phyloP scores from a whole-genome alignment of 805 yeast species.

The Candida stauntonica region DNA sequence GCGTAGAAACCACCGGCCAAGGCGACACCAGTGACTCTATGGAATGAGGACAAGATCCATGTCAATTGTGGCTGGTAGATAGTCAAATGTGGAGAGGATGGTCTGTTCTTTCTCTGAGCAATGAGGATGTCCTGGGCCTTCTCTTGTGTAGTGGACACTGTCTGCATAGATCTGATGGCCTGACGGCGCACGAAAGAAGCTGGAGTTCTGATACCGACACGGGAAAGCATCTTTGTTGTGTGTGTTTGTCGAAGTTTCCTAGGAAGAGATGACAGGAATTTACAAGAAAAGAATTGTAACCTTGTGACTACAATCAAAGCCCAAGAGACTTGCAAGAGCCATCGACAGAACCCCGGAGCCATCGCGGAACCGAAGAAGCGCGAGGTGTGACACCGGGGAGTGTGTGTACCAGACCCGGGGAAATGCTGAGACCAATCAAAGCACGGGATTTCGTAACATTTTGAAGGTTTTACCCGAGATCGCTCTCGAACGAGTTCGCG shows the following conservation, averaged over 20 bases:
- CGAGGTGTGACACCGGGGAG: background rate
- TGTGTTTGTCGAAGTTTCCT: too few relatives aligned
- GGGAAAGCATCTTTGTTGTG: slow-evolving; percentile 5
- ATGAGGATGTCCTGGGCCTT: slow-evolving; percentile 67
- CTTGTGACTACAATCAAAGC: background rate
- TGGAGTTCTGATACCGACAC: slow-evolving; percentile 3
- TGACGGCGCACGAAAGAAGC: slow-evolving; percentile 10
- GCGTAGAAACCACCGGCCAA: slow-evolving; percentile 78
- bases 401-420: background rate
- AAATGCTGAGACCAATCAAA: slow-evolving; percentile 4
- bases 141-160: slow-evolving; percentile 50
- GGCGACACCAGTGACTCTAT: slow-evolving; percentile 84
- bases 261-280: too few relatives aligned
- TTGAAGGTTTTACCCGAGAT: background rate
- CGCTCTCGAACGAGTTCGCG: background rate
- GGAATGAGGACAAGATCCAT: slow-evolving; percentile 72
- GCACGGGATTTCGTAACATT: slow-evolving; percentile 7
- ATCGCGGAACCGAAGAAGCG: background rate
- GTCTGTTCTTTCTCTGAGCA: slow-evolving; percentile 84
- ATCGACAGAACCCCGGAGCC: background rate
- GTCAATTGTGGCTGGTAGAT: slow-evolving; percentile 93
- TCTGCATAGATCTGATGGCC: slow-evolving; percentile 23
- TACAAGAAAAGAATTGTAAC: background rate
- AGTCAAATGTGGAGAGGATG: slow-evolving; percentile 82
- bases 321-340: too few relatives aligned